Percentiles rank a stretch among this genome's conserved stretches.
Evolutionary conservation across 345 rosid genomes (phyloP).

Genomic region (Eucalyptus grandis): DNA sequence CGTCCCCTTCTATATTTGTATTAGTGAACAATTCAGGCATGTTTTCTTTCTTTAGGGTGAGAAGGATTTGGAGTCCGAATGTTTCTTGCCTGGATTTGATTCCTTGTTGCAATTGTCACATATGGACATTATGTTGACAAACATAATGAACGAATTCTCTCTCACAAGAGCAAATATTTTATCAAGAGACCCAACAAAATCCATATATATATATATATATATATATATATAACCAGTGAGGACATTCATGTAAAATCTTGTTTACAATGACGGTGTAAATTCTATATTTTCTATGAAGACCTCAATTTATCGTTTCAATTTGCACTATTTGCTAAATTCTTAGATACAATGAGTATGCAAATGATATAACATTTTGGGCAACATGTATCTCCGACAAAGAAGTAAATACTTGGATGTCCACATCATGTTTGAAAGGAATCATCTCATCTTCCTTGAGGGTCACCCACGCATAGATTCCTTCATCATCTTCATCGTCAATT

Average conservation of each 20-base stretch:
- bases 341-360: neutral
- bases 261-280: neutral
- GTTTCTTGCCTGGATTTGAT: neutral
- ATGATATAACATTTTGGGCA: neutral
- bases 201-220: neutral
- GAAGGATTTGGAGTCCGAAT: neutral
- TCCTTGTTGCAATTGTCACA: neutral
- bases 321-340: neutral
- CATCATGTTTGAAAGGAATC: neutral
- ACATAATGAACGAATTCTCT: neutral
- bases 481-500: conserved; percentile 16
- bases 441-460: conserved; percentile 4
- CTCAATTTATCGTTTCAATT: neutral
- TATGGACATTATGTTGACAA: neutral
- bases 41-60: neutral
- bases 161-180: neutral
- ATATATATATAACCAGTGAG: neutral
- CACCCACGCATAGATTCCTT: conserved; percentile 33
- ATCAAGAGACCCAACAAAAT: neutral
- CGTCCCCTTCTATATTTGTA: neutral
- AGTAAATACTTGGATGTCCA: neutral
- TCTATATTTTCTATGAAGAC: neutral
- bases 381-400: neutral
- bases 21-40: neutral
- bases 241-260: neutral